Evolutionary conservation across 805 yeast species (phyloP), one percentile per base, ranked within the genome.

Genomic region (Clavispora asparagi): DNA sequence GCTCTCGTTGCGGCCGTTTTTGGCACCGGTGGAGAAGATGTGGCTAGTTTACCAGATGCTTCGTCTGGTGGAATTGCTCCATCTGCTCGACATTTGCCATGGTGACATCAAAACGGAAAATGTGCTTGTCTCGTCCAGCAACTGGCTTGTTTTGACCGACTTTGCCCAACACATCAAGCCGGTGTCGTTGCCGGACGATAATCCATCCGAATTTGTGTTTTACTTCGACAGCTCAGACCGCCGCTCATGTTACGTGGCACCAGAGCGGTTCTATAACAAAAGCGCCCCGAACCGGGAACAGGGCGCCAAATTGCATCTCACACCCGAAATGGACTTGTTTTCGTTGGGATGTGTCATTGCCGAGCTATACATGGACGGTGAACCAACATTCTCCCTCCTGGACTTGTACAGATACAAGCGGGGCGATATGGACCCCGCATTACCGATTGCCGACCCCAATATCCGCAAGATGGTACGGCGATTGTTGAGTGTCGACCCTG

Each of bases 31-130:
- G 33, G 98, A 94, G 62, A 85, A 89, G 62, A 76, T 76, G 53
- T 94, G 97, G 86, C 74, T 92, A 31, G 79, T 82, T 5, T 94
- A 81, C 59, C 99, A 94, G 64, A 63, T 92, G 46, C 61, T 94
- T 27, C 70, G 74, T n/a, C 78, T 84, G 0, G 56, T 91, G 30
- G 68, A 74, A 1, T 77, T 78, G 42, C 74, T 91, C 46, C 98
- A 94, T 61, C 58, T 69, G 14, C 52, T 67, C 27, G 76, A 70
- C 9, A 73, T 90, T 4, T 77, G 69, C 45, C 99, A 94, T 64
- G 98, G 99, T 7, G 98, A 94, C 68, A 75, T 94, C 51, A 91
- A 94, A 66, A 73, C 92, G 0, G 99, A 94, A 64, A 94, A 94
- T 63, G 77, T 94, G 12, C 67, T 94, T 44, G 83, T 90, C 5